phyloP scores from a whole-genome alignment of 23 red algal genomes.

The Cyanidioschyzon merolae region DNA sequence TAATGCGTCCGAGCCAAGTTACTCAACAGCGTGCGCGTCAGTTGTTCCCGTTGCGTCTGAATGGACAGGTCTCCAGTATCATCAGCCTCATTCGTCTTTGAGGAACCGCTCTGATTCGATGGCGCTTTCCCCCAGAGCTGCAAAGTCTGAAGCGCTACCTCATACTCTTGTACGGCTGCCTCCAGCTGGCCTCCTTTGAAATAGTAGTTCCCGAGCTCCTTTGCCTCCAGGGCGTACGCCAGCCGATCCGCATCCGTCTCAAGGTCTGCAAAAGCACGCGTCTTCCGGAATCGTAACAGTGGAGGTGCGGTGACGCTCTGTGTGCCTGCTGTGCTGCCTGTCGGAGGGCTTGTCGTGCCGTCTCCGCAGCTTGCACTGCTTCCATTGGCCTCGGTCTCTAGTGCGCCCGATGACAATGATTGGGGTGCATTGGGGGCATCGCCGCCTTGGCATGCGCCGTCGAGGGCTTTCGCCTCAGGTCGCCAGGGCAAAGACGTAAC shows the following conservation, averaged over 20 bases:
- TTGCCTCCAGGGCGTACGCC: slow-evolving; percentile 9
- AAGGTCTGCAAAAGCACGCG: slow-evolving; percentile 1
- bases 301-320: neutral
- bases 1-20: slow-evolving; percentile 3
- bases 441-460: neutral
- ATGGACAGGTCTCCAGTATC: neutral
- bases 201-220: slow-evolving; percentile 15
- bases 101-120: neutral
- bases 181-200: slow-evolving; percentile 9
- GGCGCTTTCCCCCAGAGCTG: neutral
- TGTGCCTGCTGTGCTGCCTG: neutral
- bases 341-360: neutral
- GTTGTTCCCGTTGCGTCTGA: neutral
- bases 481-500: too few relatives aligned
- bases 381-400: neutral
- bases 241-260: slow-evolving; percentile 9
- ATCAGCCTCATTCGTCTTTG: neutral
- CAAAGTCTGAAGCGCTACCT: slow-evolving; percentile 3
- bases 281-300: slow-evolving; percentile 1
- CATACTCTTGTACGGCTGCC: slow-evolving; percentile 4
- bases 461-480: neutral
- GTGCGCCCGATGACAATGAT: neutral
- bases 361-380: neutral
- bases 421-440: neutral
- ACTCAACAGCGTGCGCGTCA: neutral